phyloP scores from a whole-genome alignment of 306 rosid species.

The Prosopis cineraria region DNA sequence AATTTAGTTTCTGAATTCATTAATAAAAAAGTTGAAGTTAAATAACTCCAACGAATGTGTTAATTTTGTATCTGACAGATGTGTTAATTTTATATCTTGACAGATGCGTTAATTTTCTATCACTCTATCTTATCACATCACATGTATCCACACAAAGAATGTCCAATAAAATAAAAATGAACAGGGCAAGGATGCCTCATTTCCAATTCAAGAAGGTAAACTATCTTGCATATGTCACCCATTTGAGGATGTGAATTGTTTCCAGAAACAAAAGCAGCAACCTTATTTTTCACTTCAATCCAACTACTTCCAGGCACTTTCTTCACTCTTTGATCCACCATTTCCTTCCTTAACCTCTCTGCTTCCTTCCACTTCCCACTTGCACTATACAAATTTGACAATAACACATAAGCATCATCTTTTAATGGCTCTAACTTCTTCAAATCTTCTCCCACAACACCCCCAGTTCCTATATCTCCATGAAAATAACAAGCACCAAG shows the following conservation, averaged over 20 bases:
- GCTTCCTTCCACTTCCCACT: constrained; percentile 83
- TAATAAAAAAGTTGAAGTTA: no score
- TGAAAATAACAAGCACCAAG: constrained; percentile 69
- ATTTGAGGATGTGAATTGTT: constrained; percentile 46
- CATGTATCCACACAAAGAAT: neutral
- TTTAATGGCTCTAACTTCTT: constrained; percentile 56
- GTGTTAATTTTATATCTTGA: neutral
- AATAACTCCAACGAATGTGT: neutral
- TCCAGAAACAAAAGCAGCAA: constrained; percentile 72
- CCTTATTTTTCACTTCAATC: constrained; percentile 70
- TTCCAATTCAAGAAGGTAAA: constrained; percentile 59
- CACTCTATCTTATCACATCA: neutral
- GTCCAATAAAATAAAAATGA: neutral
- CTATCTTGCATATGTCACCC: constrained; percentile 37
- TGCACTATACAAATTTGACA: constrained; percentile 73
- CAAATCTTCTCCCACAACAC: constrained; percentile 50
- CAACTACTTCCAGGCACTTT: constrained; percentile 88
- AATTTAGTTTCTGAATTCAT: neutral
- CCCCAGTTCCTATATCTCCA: constrained; percentile 52
- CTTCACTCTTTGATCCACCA: constrained; percentile 73
- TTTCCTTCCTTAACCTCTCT: constrained; percentile 66
- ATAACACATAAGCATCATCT: constrained; percentile 63
- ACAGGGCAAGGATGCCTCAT: constrained; percentile 55
- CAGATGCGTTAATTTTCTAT: neutral
- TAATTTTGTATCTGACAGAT: no score